These are phyloP conservation scores for Aspergillus fumigatiaffinis DNA, from an alignment of 2,329 filamentous ascomycete species.

Conservation along the genomic window DNA sequence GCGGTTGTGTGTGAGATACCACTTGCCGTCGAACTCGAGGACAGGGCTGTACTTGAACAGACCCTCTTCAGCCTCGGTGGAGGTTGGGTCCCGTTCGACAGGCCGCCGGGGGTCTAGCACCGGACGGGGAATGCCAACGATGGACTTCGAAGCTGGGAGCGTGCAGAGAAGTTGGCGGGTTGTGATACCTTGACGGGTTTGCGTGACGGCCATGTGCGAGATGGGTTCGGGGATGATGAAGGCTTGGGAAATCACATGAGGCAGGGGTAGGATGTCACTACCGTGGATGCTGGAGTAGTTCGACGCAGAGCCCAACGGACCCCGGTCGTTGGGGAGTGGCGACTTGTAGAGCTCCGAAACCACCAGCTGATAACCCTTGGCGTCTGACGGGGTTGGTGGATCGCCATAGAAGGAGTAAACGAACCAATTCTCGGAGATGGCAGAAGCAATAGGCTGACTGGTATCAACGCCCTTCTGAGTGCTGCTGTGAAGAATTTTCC, in stretches of 20 bases:
- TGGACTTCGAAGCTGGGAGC: slow-evolving; percentile 66
- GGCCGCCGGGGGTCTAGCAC: slow-evolving; percentile 83
- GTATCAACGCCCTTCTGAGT: slow-evolving; percentile 71
- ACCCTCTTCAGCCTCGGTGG: slow-evolving; percentile 78
- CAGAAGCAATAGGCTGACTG: slow-evolving; percentile 68
- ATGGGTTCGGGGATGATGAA: slow-evolving; percentile 80
- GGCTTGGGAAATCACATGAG: slow-evolving; percentile 73
- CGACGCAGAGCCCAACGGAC: slow-evolving; percentile 63
- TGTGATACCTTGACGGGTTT: slow-evolving; percentile 89
- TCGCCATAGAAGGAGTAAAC: slow-evolving; percentile 72
- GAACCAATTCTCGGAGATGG: slow-evolving; percentile 93
- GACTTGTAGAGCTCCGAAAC: slow-evolving; percentile 91
- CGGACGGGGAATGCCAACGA: slow-evolving; percentile 74
- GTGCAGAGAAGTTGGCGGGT: slow-evolving; percentile 77
- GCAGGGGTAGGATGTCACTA: slow-evolving; percentile 57
- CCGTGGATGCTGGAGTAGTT: slow-evolving; percentile 78
- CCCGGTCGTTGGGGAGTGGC: slow-evolving; percentile 75
- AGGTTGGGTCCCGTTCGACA: slow-evolving; percentile 75
- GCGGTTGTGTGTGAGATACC: slow-evolving; percentile 74
- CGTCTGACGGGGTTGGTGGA: slow-evolving; percentile 42
- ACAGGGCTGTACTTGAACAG: slow-evolving; percentile 70
- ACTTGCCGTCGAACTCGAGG: slow-evolving; percentile 79
- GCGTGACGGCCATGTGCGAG: slow-evolving; percentile 73
- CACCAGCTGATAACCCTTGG: slow-evolving; percentile 82
- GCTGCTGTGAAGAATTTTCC: slow-evolving; percentile 69